phyloP scores from a whole-genome alignment of 176 grass and related monocot species.

The Thalia dealbata region DNA sequence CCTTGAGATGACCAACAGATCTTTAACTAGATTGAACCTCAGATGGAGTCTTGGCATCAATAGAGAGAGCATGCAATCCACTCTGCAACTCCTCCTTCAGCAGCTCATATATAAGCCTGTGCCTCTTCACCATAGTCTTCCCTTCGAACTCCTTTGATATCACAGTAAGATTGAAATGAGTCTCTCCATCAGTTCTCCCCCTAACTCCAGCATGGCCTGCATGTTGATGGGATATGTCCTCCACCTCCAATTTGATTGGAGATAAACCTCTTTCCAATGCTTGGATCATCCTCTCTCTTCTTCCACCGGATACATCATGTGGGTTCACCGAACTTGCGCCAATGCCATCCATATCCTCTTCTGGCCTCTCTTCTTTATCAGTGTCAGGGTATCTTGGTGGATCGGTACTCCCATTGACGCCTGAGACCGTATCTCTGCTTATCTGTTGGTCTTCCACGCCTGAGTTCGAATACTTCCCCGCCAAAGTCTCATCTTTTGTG shows the following conservation, averaged over 20 bases:
- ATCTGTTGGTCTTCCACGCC: conserved; percentile 12
- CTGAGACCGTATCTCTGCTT: neutral
- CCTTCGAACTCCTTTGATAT: conserved; percentile 76
- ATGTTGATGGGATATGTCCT: conserved; percentile 74
- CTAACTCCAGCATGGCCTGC: conserved; percentile 57
- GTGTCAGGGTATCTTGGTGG: conserved; percentile 6
- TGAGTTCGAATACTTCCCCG: neutral
- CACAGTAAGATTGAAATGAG: conserved; percentile 77
- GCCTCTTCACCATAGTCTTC: conserved; percentile 85
- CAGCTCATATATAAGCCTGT: conserved; percentile 68
- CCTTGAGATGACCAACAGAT: neutral
- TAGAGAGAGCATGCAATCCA: conserved; percentile 80
- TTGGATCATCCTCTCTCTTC: conserved; percentile 54
- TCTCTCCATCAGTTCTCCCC: conserved; percentile 51
- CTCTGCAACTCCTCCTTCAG: conserved; percentile 62
- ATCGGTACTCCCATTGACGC: conserved; percentile 13
- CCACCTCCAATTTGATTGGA: conserved; percentile 40
- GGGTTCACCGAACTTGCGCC: neutral
- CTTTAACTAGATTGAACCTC: conserved; percentile 41
- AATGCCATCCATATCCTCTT: neutral
- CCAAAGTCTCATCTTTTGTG: neutral
- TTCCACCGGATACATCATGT: conserved; percentile 27
- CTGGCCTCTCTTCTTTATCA: conserved; percentile 10
- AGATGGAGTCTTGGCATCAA: conserved; percentile 74
- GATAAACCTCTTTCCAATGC: conserved; percentile 35